Conservation (phyloP, 805 yeast genomes). For the Pichia nakasei region DNA sequence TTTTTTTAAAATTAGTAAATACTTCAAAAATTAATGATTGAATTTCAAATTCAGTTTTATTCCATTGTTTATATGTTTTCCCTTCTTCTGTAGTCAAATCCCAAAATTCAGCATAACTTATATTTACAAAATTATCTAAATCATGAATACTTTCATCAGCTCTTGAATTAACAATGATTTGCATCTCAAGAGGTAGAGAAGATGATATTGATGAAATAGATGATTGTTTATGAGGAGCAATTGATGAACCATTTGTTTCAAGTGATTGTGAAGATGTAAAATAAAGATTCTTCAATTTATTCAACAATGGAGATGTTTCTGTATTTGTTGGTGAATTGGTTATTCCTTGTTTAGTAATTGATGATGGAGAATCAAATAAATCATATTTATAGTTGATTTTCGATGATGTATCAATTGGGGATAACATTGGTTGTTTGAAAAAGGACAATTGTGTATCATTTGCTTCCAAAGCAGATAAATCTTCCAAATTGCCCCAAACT, state of each 20-base stretch:
- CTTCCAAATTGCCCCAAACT: background rate
- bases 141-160: conserved; percentile 17
- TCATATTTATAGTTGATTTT: background rate
- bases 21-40: conserved; percentile 26
- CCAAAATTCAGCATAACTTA: conserved; percentile 24
- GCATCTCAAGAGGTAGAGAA: conserved; percentile 16
- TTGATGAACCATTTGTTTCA: background rate
- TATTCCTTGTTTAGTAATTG: background rate
- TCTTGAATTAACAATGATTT: conserved; percentile 21
- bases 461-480: background rate
- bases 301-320: background rate
- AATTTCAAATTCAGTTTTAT: conserved; percentile 19
- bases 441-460: background rate
- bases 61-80: conserved; percentile 17
- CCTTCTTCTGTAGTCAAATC: conserved; percentile 20
- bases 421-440: conserved; percentile 8
- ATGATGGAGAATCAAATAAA: background rate
- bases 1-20: conserved; percentile 18
- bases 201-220: background rate
- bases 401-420: conserved; percentile 3
- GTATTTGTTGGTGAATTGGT: background rate
- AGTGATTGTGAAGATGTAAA: background rate
- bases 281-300: background rate
- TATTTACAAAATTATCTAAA: conserved; percentile 18
- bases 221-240: background rate